Percentiles rank a stretch among this genome's conserved stretches.
phyloP scores from a whole-genome alignment of 2,329 filamentous ascomycete genomes.

The Aspergillus aculeatinus region DNA sequence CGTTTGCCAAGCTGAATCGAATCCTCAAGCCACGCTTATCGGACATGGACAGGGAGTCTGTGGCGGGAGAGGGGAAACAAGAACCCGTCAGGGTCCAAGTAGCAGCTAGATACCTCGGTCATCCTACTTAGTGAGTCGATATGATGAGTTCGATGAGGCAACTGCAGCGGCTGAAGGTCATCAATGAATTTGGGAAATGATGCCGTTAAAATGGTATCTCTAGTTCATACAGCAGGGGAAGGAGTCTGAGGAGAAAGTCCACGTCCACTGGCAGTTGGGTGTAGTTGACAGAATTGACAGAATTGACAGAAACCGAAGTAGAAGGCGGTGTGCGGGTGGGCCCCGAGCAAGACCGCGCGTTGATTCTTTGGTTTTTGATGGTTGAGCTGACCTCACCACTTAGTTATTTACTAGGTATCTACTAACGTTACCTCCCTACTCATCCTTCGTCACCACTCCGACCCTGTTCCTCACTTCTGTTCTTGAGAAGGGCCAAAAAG shows the following conservation, averaged over 20 bases:
- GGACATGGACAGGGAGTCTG: not conserved
- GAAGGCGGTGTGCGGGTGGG: not conserved
- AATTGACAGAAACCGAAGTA: not conserved
- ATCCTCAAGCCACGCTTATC: not conserved
- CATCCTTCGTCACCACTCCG: not conserved
- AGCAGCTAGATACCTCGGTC: not conserved
- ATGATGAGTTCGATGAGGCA: too few relatives aligned
- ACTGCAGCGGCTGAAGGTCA: too few relatives aligned
- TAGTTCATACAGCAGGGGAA: not conserved
- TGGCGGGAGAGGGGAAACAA: not conserved
- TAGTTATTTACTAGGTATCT: not conserved
- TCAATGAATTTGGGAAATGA: not conserved
- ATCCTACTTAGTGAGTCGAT: not conserved
- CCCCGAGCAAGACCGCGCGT: not conserved
- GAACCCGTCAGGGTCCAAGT: not conserved
- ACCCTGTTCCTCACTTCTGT: not conserved
- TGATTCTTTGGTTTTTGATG: too few relatives aligned
- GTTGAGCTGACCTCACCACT: constrained; percentile 15
- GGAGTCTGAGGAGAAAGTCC: too few relatives aligned
- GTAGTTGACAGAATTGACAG: not conserved
- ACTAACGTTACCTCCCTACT: constrained; percentile 1
- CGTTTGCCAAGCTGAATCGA: not conserved
- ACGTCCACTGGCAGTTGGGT: too few relatives aligned
- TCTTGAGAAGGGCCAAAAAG: not conserved
- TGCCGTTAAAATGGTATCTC: not conserved